These are phyloP conservation scores for Quillaja saponaria DNA, from an alignment of 306 rosid genomes.

Conservation along the genomic window DNA sequence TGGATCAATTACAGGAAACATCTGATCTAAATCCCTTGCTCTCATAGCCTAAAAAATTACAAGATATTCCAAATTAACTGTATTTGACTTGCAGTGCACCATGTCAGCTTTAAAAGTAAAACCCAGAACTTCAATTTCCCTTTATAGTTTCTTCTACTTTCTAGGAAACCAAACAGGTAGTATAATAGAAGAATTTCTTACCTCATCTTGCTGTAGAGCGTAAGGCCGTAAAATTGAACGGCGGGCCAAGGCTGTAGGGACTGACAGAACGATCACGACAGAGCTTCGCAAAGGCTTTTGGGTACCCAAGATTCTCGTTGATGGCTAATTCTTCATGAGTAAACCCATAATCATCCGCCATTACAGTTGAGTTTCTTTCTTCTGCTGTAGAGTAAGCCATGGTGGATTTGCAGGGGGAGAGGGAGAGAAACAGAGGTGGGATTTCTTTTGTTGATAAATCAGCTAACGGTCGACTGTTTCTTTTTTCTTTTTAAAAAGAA, in stretches of 20 bases:
- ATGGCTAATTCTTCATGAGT: slow-evolving; percentile 58
- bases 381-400: not conserved
- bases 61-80: not conserved
- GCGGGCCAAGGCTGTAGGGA: slow-evolving; percentile 74
- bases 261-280: slow-evolving; percentile 55
- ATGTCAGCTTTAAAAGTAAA: not conserved
- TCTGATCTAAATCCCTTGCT: slow-evolving; percentile 54
- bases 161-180: not conserved
- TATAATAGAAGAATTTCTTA: slow-evolving; percentile 23
- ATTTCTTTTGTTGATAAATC: slow-evolving; percentile 27
- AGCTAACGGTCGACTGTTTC: slow-evolving; percentile 58
- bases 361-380: slow-evolving; percentile 30
- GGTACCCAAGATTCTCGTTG: slow-evolving; percentile 73
- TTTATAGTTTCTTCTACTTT: slow-evolving; percentile 7
- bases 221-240: slow-evolving; percentile 73
- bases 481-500: slow-evolving; percentile 11
- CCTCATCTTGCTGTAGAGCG: slow-evolving; percentile 71
- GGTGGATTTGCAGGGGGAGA: not conserved
- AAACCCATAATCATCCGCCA: slow-evolving; percentile 65
- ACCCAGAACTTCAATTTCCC: slow-evolving; percentile 17
- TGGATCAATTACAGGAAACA: slow-evolving; percentile 71
- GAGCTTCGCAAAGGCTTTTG: slow-evolving; percentile 68
- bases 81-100: no score
- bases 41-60: slow-evolving; percentile 45
- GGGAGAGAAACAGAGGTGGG: slow-evolving; percentile 23